Percentiles rank a stretch among this genome's conserved stretches.
Evolutionary conservation across 202 grass and related monocot species (phyloP).

Genomic region (Bolboschoenoplectus hybrid): DNA sequence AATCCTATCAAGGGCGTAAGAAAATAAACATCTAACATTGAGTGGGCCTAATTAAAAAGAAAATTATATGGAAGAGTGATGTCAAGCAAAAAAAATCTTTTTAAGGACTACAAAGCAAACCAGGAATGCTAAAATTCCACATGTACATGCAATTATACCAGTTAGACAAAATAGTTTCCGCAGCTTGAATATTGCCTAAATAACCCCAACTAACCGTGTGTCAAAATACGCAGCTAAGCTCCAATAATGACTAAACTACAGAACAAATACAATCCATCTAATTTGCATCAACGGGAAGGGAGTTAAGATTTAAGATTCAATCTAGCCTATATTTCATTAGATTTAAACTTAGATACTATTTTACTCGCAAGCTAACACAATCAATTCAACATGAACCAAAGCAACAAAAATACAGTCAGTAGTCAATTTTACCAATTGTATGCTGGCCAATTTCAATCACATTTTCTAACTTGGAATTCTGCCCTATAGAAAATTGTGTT

Average conservation of each 20-base stretch:
- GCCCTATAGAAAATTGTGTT: neutral
- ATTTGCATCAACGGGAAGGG: neutral
- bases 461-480: conserved; percentile 5
- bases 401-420: neutral
- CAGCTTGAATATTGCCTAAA: neutral
- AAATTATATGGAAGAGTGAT: neutral
- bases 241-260: conserved; percentile 12
- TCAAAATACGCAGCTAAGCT: conserved; percentile 13
- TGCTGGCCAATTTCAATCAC: neutral
- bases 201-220: neutral
- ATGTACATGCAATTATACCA: too few species aligned
- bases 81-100: neutral
- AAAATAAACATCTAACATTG: conserved; percentile 27
- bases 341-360: neutral
- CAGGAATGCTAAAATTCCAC: neutral
- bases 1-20: conserved; percentile 50
- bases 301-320: neutral
- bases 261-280: neutral
- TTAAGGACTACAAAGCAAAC: neutral
- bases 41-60: neutral
- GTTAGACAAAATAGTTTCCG: neutral
- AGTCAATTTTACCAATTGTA: neutral
- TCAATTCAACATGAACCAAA: conserved; percentile 14
- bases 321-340: neutral
- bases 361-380: neutral